These are phyloP conservation scores for Elaeis oleifera DNA, from an alignment of 202 grass and related monocot genomes.

Conservation along the genomic window DNA sequence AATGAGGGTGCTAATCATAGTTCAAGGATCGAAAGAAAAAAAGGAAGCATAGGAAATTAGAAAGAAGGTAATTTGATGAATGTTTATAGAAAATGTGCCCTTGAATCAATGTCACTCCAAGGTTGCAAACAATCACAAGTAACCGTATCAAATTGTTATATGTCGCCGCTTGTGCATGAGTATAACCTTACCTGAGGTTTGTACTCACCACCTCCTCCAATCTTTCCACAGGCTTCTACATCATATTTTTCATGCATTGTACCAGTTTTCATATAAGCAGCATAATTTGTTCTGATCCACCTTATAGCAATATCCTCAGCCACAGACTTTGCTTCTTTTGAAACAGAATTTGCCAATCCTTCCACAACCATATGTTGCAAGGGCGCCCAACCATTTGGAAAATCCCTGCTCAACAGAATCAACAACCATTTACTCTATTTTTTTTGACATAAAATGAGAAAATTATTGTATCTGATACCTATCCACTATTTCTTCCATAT, in stretches of 20 bases:
- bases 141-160: too few species aligned
- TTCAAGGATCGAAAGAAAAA: too few species aligned
- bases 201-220: constrained; percentile 76
- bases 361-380: constrained; percentile 80
- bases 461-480: background rate
- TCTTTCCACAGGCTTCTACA: constrained; percentile 59
- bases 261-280: constrained; percentile 47
- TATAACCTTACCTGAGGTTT: constrained; percentile 59
- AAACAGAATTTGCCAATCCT: constrained; percentile 49
- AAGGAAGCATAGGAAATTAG: too few species aligned
- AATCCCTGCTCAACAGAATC: constrained; percentile 51
- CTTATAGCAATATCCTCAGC: constrained; percentile 68
- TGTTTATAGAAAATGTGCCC: too few species aligned
- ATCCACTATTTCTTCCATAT: too few species aligned
- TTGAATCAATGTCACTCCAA: too few species aligned
- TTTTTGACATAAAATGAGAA: background rate
- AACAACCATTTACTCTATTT: background rate
- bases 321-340: constrained; percentile 42
- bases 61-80: too few species aligned
- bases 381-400: constrained; percentile 95
- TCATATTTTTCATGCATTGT: constrained; percentile 90
- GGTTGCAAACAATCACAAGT: too few species aligned
- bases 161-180: too few species aligned
- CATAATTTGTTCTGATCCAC: constrained; percentile 87
- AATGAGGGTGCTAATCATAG: too few species aligned